A percentile compares a stretch with the other conserved stretches of the same genome.
phyloP scores from a whole-genome alignment of 2,329 filamentous ascomycete species.

The Phoma sp. region DNA sequence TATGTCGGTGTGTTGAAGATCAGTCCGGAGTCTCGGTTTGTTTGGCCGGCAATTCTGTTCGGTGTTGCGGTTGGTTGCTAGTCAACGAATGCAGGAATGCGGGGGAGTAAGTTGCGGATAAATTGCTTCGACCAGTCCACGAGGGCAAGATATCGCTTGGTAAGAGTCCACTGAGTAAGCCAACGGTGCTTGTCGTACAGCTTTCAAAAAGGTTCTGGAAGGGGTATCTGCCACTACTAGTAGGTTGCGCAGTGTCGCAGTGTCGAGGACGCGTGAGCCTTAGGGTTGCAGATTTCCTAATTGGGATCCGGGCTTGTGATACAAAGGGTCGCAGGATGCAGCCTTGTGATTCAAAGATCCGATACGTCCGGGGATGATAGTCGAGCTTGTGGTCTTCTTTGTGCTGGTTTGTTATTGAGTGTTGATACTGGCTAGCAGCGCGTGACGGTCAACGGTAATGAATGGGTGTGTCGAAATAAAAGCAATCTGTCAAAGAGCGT shows the following conservation, averaged over 20 bases:
- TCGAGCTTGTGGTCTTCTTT: slow-evolving; percentile 18
- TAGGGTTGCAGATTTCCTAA: slow-evolving; percentile 34
- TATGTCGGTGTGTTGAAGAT: slow-evolving; percentile 27
- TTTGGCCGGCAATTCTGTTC: slow-evolving; percentile 39
- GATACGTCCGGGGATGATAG: slow-evolving; percentile 16
- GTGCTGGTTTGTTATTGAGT: slow-evolving; percentile 21
- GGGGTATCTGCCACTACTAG: slow-evolving; percentile 21
- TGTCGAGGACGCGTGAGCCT: slow-evolving; percentile 32
- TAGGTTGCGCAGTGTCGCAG: slow-evolving; percentile 25
- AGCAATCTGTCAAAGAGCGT: slow-evolving; percentile 48
- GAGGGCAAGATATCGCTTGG: slow-evolving; percentile 27
- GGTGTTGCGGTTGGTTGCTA: slow-evolving; percentile 34
- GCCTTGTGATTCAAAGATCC: slow-evolving; percentile 18
- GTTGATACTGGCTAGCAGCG: slow-evolving; percentile 38
- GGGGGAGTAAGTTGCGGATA: slow-evolving; percentile 45
- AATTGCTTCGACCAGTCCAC: slow-evolving; percentile 36
- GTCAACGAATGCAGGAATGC: slow-evolving; percentile 35
- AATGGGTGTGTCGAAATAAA: slow-evolving; percentile 26
- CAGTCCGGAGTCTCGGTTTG: slow-evolving; percentile 11
- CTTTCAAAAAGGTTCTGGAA: slow-evolving; percentile 29
- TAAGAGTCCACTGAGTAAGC: slow-evolving; percentile 24
- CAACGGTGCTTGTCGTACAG: slow-evolving; percentile 28
- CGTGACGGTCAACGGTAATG: slow-evolving; percentile 23
- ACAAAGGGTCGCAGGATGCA: slow-evolving; percentile 27
- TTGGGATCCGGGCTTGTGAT: slow-evolving; percentile 37